Percentiles rank a stretch among this genome's conserved stretches.
Conservation (phyloP, 805 yeast genomes). For the Brettanomyces nanus region DNA sequence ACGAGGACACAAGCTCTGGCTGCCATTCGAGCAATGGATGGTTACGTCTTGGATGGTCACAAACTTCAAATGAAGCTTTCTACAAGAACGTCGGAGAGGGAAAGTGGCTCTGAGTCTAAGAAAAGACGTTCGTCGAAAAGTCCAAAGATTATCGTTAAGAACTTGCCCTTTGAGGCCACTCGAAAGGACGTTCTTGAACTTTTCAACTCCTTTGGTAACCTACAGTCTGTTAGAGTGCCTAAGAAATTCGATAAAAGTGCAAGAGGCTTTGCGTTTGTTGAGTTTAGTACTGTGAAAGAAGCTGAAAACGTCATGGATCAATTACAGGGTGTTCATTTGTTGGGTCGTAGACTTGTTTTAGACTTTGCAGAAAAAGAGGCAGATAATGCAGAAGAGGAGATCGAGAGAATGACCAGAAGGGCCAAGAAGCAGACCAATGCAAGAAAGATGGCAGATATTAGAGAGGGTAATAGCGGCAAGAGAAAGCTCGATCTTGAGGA, state of each 20-base stretch:
- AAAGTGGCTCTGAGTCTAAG: constrained; percentile 18
- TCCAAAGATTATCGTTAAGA: constrained; percentile 88
- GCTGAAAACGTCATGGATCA: constrained; percentile 93
- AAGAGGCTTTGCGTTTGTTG: constrained; percentile 97
- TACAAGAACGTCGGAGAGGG: constrained; percentile 52
- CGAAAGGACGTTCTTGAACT: constrained; percentile 88
- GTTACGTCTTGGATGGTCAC: constrained; percentile 79
- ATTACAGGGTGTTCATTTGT: constrained; percentile 89
- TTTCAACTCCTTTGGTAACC: constrained; percentile 90
- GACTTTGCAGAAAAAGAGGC: constrained; percentile 84
- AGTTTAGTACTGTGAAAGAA: constrained; percentile 77
- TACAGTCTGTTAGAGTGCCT: constrained; percentile 92
- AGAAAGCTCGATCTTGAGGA: constrained; percentile 62
- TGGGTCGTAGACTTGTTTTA: constrained; percentile 91
- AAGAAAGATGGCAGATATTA: constrained; percentile 61
- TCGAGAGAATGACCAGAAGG: constrained; percentile 81
- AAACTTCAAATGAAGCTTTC: constrained; percentile 83
- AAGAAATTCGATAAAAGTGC: constrained; percentile 92
- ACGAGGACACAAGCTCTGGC: constrained; percentile 69
- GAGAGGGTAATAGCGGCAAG: constrained; percentile 57
- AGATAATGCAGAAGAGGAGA: constrained; percentile 81
- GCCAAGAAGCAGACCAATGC: constrained; percentile 76
- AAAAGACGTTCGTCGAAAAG: constrained; percentile 30
- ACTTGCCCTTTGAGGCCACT: constrained; percentile 92
- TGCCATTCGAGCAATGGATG: constrained; percentile 70